Conservation (phyloP, 208 protist species). For the Leishmania amazonensis region DNA sequence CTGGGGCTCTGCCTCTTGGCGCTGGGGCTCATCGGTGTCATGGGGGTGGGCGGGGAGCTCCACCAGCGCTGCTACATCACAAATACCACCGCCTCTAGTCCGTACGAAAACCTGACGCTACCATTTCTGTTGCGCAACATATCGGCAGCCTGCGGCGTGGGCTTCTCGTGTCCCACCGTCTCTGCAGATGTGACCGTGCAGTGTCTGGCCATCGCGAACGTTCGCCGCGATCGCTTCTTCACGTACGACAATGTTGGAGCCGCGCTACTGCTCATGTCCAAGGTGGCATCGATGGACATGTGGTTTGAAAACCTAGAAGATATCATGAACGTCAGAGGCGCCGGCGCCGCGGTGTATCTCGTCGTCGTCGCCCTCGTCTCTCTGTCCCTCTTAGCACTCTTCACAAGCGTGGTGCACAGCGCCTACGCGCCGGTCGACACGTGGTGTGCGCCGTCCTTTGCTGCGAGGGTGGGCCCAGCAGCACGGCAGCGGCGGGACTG, state of each 20-base stretch:
- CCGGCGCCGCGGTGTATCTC: conserved; percentile 37
- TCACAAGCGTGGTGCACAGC: conserved; percentile 20
- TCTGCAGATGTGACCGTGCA: conserved; percentile 20
- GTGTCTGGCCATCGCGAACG: conserved; percentile 9
- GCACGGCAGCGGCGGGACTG: conserved; percentile 19
- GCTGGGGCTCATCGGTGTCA: conserved; percentile 40
- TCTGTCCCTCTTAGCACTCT: conserved; percentile 13
- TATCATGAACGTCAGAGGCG: conserved; percentile 44
- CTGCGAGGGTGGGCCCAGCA: background rate
- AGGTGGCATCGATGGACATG: conserved; percentile 45
- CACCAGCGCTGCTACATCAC: conserved; percentile 46
- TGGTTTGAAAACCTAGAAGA: conserved; percentile 48
- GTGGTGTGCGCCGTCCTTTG: background rate
- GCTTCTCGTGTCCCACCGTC: conserved; percentile 10
- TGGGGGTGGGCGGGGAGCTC: conserved; percentile 28
- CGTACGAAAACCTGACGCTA: conserved; percentile 9
- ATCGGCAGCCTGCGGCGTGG: conserved; percentile 12
- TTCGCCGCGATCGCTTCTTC: conserved; percentile 21
- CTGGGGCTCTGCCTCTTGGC: conserved; percentile 33
- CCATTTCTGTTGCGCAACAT: conserved; percentile 26
- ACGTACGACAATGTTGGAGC: conserved; percentile 40
- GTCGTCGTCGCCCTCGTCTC: conserved; percentile 31
- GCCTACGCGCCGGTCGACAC: conserved; percentile 19
- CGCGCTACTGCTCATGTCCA: conserved; percentile 41
- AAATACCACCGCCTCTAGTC: background rate